Evolutionary conservation across 2,329 filamentous ascomycete species (phyloP).

Genomic region (Seiridium cupressi): DNA sequence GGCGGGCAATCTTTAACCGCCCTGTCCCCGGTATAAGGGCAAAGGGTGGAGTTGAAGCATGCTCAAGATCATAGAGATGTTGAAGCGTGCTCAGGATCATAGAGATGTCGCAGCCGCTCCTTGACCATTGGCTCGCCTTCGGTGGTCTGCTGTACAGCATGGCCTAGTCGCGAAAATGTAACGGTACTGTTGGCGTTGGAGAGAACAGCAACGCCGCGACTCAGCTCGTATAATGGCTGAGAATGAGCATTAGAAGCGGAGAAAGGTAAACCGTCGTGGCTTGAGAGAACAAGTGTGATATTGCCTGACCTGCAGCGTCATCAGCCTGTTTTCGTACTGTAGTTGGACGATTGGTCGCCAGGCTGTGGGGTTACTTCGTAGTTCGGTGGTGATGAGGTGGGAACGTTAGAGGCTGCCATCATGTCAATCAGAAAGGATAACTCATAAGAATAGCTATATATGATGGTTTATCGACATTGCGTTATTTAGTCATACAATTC

Average conservation of each 20-base stretch:
- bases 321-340: not conserved
- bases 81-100: not conserved
- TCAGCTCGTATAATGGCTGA: conserved; percentile 1
- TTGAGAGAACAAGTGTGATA: not conserved
- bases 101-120: not conserved
- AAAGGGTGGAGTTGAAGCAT: not conserved
- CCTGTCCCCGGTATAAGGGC: not conserved
- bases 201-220: not conserved
- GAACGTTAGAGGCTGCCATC: too few relatives aligned
- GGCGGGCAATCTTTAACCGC: not conserved
- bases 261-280: not conserved
- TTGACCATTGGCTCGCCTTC: not conserved
- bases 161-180: not conserved
- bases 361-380: too few relatives aligned
- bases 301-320: not conserved
- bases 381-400: too few relatives aligned
- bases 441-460: too few relatives aligned
- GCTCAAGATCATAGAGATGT: not conserved
- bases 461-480: too few relatives aligned
- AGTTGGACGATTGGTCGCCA: not conserved
- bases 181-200: not conserved
- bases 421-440: too few relatives aligned
- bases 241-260: not conserved
- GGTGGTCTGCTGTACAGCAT: not conserved
- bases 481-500: too few relatives aligned